phyloP scores from a whole-genome alignment of 805 yeast species.

The Candida railenensis region DNA sequence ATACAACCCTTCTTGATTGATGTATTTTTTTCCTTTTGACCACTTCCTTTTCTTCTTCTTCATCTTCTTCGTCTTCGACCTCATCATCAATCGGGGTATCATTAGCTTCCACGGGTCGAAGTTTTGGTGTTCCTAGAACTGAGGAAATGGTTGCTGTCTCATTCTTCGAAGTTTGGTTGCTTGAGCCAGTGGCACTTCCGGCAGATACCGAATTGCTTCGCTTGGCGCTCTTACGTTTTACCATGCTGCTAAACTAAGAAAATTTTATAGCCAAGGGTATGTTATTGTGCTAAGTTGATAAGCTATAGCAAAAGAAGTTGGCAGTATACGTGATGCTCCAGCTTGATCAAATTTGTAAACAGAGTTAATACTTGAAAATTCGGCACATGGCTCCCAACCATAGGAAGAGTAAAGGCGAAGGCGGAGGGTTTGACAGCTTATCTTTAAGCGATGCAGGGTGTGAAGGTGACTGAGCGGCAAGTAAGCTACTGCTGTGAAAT shows the following conservation, averaged over 20 bases:
- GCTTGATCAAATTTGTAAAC: too few species aligned
- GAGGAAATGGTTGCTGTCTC: not conserved
- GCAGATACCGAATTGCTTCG: not conserved
- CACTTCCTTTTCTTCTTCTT: conserved; percentile 1
- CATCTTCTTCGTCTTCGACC: not conserved
- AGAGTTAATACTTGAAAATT: too few species aligned
- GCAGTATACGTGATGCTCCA: too few species aligned
- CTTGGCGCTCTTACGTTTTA: not conserved
- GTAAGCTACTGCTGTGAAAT: too few species aligned
- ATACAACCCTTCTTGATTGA: conserved; percentile 58
- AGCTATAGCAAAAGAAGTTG: too few species aligned
- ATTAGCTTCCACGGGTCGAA: not conserved
- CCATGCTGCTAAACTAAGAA: not conserved
- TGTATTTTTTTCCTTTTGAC: conserved; percentile 15
- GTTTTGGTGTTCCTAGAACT: not conserved
- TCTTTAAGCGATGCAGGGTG: too few species aligned
- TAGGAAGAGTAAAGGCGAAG: too few species aligned
- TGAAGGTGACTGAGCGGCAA: too few species aligned
- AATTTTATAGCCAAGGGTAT: too few species aligned
- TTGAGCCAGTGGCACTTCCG: not conserved
- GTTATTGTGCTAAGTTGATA: too few species aligned
- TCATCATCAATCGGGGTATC: not conserved
- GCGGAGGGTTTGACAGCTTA: too few species aligned
- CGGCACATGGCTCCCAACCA: too few species aligned
- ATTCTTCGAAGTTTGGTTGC: not conserved